Base-by-base conservation (phyloP, 345 rosid genomes). In the Theobroma cacao region DNA sequence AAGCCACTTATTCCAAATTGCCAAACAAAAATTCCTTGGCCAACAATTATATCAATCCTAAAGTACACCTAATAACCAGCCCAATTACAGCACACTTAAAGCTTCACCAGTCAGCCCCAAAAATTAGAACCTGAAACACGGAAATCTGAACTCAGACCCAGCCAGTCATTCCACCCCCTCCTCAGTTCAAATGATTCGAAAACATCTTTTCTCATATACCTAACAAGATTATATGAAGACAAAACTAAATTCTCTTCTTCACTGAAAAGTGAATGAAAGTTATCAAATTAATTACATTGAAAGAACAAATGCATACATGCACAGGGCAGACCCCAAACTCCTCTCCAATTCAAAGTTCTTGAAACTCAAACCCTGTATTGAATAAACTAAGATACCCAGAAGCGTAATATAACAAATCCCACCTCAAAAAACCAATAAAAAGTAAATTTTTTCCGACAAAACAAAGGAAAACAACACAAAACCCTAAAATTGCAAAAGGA, bases 231-330 rank as follows among this genome's bases (percentile, higher is more conserved):
- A 74, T 41, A 74, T 8, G 14, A 13, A 40, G 66, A 33, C 31
- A 75, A 75, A 75, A 33, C 47, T 52, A 41, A 24, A 50, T 56
- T 26, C 40, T 58, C 40, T 75, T 17, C 40, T 60, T 75, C 41
- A 13, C 61, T 50, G 31, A 71, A 33, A 48, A 31, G 18, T 18
- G 10, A 52, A 52, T 28, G 61, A 72, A 33, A 72, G n/a, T 72
- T 1, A 68, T 68, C 38, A 26, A 17, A 45, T 28, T 28, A 59
- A 28, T 47, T 47, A 28, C 61, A 50, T 20, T 31, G 50, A 43
- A 52, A 52, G 75, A 50, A 71, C 20, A 52, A 31, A 71, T 31
- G 30, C 59, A 71, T 52, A 22, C 62, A 53, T 52, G 75, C 60
- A 50, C 15, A 34, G 30, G 10, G 61, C 31, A 72, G 62, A 52